A percentile compares a stretch with the other conserved stretches of the same genome.
phyloP scores from a whole-genome alignment of 106 monocot species.

The Iris macrosiphon region DNA sequence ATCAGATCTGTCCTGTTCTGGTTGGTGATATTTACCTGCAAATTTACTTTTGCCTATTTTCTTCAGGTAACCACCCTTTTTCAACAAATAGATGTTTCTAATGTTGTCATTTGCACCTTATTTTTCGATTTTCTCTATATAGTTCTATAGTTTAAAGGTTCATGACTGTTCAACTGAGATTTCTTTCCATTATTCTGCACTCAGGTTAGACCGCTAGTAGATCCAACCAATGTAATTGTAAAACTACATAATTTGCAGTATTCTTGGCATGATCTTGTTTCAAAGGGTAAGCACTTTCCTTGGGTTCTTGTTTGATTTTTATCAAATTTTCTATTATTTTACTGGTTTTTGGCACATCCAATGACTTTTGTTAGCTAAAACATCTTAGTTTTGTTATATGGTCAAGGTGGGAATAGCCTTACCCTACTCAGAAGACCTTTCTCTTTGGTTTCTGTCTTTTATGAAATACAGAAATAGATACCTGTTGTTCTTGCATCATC shows the following conservation, averaged over 20 bases:
- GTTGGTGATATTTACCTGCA: constrained; percentile 74
- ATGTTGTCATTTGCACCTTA: background rate
- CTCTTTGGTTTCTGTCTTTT: too few species aligned
- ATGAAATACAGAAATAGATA: too few species aligned
- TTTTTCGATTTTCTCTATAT: background rate
- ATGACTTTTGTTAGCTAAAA: too few species aligned
- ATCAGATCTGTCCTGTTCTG: constrained; percentile 80
- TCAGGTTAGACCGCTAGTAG: constrained; percentile 82
- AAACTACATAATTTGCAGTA: constrained; percentile 50
- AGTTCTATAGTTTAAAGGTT: background rate
- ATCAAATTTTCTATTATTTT: too few species aligned
- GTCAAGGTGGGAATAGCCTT: too few species aligned
- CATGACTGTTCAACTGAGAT: background rate
- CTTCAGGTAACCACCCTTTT: constrained; percentile 45
- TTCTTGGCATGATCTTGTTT: constrained; percentile 97
- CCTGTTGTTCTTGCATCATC: too few species aligned
- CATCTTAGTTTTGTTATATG: too few species aligned
- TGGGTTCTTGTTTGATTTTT: background rate
- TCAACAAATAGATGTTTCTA: too few species aligned
- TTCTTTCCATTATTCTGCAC: constrained; percentile 10
- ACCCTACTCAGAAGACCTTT: too few species aligned
- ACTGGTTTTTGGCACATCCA: too few species aligned
- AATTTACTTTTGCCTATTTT: constrained; percentile 76
- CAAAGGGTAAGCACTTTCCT: constrained; percentile 44
- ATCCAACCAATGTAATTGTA: constrained; percentile 72